A percentile compares a stretch with the other conserved stretches of the same genome.
phyloP scores from a whole-genome alignment of 2,329 filamentous ascomycete species.

The Fusarium transvaalense region DNA sequence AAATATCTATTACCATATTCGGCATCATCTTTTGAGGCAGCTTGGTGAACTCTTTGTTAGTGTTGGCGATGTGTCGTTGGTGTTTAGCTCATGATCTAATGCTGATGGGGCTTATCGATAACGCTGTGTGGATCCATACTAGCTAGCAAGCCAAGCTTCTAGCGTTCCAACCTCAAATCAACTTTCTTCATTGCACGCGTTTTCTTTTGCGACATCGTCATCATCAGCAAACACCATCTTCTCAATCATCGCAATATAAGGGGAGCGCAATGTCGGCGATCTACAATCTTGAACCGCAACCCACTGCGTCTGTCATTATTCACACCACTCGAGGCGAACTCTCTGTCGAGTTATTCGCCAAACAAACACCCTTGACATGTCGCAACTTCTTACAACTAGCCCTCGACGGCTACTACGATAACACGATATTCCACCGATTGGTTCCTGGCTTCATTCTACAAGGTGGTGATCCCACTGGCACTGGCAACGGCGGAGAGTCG shows the following conservation, averaged over 20 bases:
- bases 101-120: conserved; percentile 30
- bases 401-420: conserved; percentile 94
- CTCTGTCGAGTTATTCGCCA: conserved; percentile 92
- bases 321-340: conserved; percentile 92
- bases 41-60: background rate
- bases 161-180: conserved; percentile 22
- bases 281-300: conserved; percentile 95
- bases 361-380: conserved; percentile 89
- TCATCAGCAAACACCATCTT: conserved; percentile 1
- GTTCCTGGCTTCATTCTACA: conserved; percentile 94
- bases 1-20: too few species aligned
- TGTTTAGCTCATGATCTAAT: background rate
- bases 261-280: conserved; percentile 78
- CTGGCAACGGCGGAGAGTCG: conserved; percentile 89
- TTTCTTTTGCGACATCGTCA: conserved; percentile 3
- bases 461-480: conserved; percentile 93
- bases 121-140: conserved; percentile 18
- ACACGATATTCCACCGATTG: conserved; percentile 93
- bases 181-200: conserved; percentile 20
- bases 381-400: conserved; percentile 97
- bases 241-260: background rate
- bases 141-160: conserved; percentile 17
- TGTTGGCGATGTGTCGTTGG: background rate
- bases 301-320: conserved; percentile 90
- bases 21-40: background rate